Evolutionary conservation across 805 yeast species (phyloP).

Genomic region (Ogataea paraovalis): DNA sequence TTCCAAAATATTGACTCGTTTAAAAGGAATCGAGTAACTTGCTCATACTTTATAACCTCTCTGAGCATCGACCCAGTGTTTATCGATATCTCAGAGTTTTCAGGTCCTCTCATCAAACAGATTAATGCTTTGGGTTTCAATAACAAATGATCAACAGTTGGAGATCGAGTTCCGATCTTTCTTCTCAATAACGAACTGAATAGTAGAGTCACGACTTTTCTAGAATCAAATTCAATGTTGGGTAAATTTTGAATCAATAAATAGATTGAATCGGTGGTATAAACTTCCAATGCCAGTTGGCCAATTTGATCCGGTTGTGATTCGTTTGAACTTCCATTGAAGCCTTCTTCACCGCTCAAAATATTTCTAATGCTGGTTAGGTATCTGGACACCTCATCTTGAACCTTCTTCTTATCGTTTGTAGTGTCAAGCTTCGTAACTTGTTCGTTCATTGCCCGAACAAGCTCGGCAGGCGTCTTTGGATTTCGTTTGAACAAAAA

Average conservation of each 20-base stretch:
- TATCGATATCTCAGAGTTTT: conserved; percentile 65
- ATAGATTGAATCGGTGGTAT: conserved; percentile 63
- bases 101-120: conserved; percentile 67
- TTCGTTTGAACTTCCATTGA: conserved; percentile 39
- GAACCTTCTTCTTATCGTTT: conserved; percentile 41
- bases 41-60: conserved; percentile 80
- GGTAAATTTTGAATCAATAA: conserved; percentile 54
- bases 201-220: conserved; percentile 74
- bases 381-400: conserved; percentile 70
- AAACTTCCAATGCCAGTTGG: conserved; percentile 74
- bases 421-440: conserved; percentile 53
- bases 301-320: conserved; percentile 72
- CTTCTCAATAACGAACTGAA: conserved; percentile 77
- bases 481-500: conserved; percentile 89
- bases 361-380: conserved; percentile 61
- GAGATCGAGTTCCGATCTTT: conserved; percentile 69
- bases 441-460: conserved; percentile 71
- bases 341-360: conserved; percentile 42
- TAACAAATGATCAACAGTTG: conserved; percentile 81
- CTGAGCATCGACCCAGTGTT: conserved; percentile 75
- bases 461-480: conserved; percentile 82
- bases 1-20: conserved; percentile 70
- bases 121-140: conserved; percentile 62
- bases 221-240: conserved; percentile 81
- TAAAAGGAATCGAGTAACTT: conserved; percentile 56